Evolutionary conservation across 331 rosid species (phyloP).

Genomic region (Quercus phellos): DNA sequence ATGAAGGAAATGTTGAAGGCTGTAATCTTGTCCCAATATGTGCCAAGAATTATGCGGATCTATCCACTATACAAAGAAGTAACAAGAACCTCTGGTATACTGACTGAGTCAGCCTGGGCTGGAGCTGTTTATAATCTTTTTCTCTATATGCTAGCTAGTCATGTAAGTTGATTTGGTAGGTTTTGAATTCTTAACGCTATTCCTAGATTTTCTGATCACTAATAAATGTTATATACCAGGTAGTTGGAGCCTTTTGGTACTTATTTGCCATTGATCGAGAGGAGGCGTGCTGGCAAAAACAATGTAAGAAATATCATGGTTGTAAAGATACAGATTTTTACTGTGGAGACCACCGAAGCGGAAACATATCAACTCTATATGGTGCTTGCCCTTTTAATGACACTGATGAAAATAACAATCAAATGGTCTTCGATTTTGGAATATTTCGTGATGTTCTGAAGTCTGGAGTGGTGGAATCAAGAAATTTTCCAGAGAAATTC

Average conservation of each 20-base stretch:
- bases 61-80: slow-evolving; percentile 64
- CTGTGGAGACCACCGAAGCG: not conserved
- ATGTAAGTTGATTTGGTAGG: slow-evolving; percentile 41
- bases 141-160: slow-evolving; percentile 84
- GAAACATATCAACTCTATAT: not conserved
- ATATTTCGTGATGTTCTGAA: slow-evolving; percentile 54
- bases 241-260: slow-evolving; percentile 88
- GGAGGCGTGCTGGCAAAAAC: slow-evolving; percentile 48
- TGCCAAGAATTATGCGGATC: slow-evolving; percentile 63
- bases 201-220: slow-evolving; percentile 11
- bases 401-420: slow-evolving; percentile 8
- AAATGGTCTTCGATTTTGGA: slow-evolving; percentile 50
- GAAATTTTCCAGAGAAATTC: slow-evolving; percentile 26
- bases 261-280: slow-evolving; percentile 58
- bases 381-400: slow-evolving; percentile 32
- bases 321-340: not conserved
- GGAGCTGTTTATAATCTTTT: slow-evolving; percentile 85
- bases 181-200: not conserved
- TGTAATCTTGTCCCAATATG: slow-evolving; percentile 42
- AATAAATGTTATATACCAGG: slow-evolving; percentile 30
- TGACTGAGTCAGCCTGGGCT: slow-evolving; percentile 86
- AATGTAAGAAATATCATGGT: not conserved
- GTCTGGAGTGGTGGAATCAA: slow-evolving; percentile 27
- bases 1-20: slow-evolving; percentile 47
- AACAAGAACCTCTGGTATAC: slow-evolving; percentile 67